These are phyloP conservation scores for Chenopodium album DNA, from an alignment of 148 eudicot species.

Conservation along the genomic window DNA sequence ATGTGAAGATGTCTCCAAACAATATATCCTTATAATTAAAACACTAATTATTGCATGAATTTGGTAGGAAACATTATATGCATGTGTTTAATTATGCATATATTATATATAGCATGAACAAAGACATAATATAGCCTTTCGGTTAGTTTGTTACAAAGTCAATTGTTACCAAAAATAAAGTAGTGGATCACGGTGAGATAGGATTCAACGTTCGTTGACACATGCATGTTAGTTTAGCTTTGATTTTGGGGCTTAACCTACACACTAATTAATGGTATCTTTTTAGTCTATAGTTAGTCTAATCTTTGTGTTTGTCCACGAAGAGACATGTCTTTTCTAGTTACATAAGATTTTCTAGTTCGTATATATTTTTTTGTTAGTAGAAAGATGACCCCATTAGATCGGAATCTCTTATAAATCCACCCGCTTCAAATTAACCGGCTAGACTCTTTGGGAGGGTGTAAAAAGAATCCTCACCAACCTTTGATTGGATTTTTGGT, in stretches of 20 bases:
- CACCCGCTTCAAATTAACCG: too few relatives aligned
- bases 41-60: constrained; percentile 8
- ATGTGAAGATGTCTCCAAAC: constrained; percentile 23
- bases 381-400: too few relatives aligned
- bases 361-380: too few relatives aligned
- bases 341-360: background rate
- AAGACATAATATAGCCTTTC: background rate
- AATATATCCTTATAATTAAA: too few relatives aligned
- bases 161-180: background rate
- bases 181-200: constrained; percentile 7
- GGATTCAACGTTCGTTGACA: background rate
- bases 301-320: background rate
- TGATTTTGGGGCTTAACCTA: background rate
- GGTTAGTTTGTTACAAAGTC: constrained; percentile 1
- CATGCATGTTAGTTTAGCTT: background rate
- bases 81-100: background rate
- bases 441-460: too few relatives aligned
- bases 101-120: background rate
- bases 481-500: too few relatives aligned
- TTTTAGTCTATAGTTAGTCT: background rate
- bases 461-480: too few relatives aligned
- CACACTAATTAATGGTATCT: background rate
- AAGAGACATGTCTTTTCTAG: background rate
- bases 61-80: background rate
- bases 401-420: too few relatives aligned